Percentiles rank a stretch among this genome's conserved stretches.
Conservation (phyloP, 768 basidiomycete species). For the Suillus plorans region DNA sequence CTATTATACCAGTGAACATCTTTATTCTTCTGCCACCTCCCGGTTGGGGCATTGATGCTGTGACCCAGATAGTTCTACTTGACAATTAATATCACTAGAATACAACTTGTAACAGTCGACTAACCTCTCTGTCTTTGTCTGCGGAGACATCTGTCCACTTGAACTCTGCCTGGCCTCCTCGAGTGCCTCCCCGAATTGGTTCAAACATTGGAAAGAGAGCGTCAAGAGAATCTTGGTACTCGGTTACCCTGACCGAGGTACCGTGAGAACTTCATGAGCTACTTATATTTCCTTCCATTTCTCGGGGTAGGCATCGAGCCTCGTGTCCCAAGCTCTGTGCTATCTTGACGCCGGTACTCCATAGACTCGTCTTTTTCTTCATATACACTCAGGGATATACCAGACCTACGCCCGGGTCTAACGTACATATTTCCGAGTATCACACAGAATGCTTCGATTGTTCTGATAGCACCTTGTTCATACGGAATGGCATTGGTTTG, state of each 20-base stretch:
- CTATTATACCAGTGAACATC: constrained; percentile 95
- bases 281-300: not conserved
- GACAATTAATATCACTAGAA: not conserved
- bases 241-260: not conserved
- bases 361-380: not conserved
- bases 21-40: constrained; percentile 97
- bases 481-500: no score
- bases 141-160: constrained; percentile 89
- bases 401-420: not conserved
- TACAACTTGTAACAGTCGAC: constrained; percentile 10
- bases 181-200: constrained; percentile 84
- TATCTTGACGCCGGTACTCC: not conserved
- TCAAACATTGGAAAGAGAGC: constrained; percentile 59
- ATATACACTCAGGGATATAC: not conserved
- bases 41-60: constrained; percentile 92
- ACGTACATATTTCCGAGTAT: not conserved
- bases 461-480: not conserved
- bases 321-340: not conserved
- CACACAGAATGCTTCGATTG: not conserved
- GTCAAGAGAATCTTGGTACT: not conserved
- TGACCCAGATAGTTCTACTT: constrained; percentile 90
- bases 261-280: not conserved
- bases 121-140: constrained; percentile 90
- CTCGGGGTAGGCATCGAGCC: not conserved
- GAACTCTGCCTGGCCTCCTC: constrained; percentile 90